phyloP scores from a whole-genome alignment of 2,329 filamentous ascomycete species.

The Fusarium sacchari region DNA sequence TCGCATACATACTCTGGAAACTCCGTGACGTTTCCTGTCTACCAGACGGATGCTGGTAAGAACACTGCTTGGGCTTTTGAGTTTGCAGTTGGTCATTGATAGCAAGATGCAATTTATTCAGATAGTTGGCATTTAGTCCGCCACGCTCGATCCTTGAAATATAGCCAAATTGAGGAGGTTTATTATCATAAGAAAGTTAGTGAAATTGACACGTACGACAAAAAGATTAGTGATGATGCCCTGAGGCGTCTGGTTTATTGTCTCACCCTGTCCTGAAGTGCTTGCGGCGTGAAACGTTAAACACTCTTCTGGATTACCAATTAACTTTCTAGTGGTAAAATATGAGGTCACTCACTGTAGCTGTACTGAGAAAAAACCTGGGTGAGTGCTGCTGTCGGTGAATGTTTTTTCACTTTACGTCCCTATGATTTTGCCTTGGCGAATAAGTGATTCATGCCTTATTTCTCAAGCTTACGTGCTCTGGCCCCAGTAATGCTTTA shows the following conservation, averaged over 20 bases:
- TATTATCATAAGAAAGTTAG: neutral
- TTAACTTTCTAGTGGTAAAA: too few species aligned
- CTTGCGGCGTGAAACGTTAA: too few species aligned
- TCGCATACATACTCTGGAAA: neutral
- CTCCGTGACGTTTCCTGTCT: neutral
- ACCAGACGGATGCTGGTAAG: neutral
- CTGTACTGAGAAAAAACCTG: too few species aligned
- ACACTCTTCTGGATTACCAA: too few species aligned
- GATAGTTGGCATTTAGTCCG: neutral
- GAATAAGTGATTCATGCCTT: neutral
- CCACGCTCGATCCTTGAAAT: neutral
- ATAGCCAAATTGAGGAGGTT: neutral
- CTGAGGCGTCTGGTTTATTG: neutral
- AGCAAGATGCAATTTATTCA: neutral
- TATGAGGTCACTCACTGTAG: too few species aligned
- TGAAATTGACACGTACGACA: neutral
- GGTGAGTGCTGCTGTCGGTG: neutral
- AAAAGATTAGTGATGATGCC: neutral
- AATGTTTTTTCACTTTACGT: too few species aligned
- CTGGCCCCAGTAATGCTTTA: fast-evolving
- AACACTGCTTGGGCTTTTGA: neutral
- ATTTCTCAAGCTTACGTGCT: neutral
- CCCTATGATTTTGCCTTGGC: too few species aligned
- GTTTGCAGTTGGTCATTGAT: neutral
- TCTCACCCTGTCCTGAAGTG: neutral